Evolutionary conservation across 208 protist species (phyloP).

Genomic region (Leishmania martiniquensis): DNA sequence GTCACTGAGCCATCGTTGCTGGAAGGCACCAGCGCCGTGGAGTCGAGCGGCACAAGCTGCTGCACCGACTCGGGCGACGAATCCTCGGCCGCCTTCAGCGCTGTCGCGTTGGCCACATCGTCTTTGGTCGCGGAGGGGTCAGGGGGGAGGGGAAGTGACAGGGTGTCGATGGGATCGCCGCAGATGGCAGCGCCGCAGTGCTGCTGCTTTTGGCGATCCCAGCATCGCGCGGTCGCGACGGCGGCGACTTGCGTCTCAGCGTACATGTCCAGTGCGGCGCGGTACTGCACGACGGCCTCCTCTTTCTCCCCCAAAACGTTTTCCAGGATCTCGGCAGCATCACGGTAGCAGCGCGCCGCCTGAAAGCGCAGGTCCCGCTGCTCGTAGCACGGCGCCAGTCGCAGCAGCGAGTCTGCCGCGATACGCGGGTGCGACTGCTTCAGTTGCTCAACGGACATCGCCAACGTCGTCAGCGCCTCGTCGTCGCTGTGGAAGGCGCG

Average conservation of each 20-base stretch:
- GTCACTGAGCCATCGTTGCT: not conserved
- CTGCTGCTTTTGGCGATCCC: slow-evolving; percentile 13
- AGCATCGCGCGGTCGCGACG: slow-evolving; percentile 4
- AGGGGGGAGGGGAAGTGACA: not conserved
- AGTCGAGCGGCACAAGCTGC: not conserved
- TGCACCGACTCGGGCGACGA: not conserved
- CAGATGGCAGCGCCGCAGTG: not conserved
- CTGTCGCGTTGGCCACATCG: not conserved
- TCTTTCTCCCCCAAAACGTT: slow-evolving; percentile 36
- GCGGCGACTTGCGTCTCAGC: slow-evolving; percentile 20
- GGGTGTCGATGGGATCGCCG: not conserved
- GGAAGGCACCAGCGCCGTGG: not conserved
- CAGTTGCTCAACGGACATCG: slow-evolving; percentile 57
- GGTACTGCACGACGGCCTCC: slow-evolving; percentile 57
- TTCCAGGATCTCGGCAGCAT: slow-evolving; percentile 64
- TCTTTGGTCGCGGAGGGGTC: not conserved
- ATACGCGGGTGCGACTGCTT: slow-evolving; percentile 55
- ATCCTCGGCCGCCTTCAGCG: not conserved
- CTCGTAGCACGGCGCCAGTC: slow-evolving; percentile 46
- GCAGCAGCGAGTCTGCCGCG: slow-evolving; percentile 57
- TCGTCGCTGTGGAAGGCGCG: slow-evolving; percentile 61
- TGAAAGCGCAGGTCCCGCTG: slow-evolving; percentile 46
- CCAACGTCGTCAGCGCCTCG: slow-evolving; percentile 49
- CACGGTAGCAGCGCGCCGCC: slow-evolving; percentile 69
- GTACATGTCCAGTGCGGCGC: slow-evolving; percentile 55